These are phyloP conservation scores for Fraxinus xanthoxyloides DNA, from an alignment of 305 asterid species.

Conservation along the genomic window DNA sequence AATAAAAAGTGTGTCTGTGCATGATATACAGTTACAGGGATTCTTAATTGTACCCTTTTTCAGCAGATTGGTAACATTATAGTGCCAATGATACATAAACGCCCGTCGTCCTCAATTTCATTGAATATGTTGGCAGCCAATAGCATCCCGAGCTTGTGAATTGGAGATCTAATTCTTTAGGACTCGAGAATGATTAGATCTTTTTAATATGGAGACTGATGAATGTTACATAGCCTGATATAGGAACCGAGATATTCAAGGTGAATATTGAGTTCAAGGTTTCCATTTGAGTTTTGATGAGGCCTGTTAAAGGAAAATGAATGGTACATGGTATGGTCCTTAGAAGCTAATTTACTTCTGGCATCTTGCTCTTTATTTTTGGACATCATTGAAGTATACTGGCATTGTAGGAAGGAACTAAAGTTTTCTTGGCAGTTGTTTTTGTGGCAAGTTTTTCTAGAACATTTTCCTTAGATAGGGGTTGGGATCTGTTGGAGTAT, in stretches of 20 bases:
- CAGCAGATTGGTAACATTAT: neutral
- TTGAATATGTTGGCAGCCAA: neutral
- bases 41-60: neutral
- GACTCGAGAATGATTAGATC: neutral
- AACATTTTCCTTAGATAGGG: neutral
- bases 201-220: neutral
- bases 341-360: neutral
- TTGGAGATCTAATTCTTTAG: neutral
- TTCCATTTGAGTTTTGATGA: neutral
- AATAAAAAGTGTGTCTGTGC: neutral
- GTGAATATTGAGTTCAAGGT: neutral
- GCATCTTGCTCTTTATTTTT: neutral
- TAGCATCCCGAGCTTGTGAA: neutral
- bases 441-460: neutral
- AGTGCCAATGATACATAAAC: neutral
- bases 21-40: neutral
- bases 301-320: neutral
- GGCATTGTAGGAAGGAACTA: neutral
- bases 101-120: neutral
- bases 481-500: neutral
- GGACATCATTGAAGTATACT: neutral
- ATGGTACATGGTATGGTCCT: neutral
- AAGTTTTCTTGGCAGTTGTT: neutral
- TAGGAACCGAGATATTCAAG: neutral
- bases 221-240: neutral